Conservation (phyloP, 1,139 yeast species). For the Magnusiomyces tetraspermus region DNA sequence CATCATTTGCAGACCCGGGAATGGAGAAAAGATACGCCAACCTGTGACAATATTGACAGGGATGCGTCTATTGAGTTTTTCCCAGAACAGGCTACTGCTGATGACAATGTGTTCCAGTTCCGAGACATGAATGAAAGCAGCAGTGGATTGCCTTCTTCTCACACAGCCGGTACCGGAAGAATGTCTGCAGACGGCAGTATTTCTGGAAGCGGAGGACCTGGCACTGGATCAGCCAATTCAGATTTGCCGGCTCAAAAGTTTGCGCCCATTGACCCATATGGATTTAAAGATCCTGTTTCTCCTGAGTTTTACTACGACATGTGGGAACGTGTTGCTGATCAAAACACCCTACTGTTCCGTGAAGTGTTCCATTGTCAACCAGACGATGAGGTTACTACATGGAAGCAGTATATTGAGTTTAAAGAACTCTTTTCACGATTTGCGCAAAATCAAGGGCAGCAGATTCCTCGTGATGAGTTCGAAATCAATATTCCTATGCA, state of each 20-base stretch:
- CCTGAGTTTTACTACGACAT: constrained; percentile 72
- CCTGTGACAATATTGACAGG: constrained; percentile 1
- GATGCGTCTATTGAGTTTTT: constrained; percentile 3
- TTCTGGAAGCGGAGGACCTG: neutral
- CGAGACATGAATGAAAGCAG: neutral
- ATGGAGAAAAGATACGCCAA: constrained; percentile 11
- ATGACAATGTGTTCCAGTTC: constrained; percentile 5
- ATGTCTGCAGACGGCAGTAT: neutral
- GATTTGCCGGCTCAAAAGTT: constrained; percentile 1
- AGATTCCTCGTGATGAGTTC: constrained; percentile 7
- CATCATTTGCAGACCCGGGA: constrained; percentile 14
- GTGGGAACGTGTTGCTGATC: constrained; percentile 79
- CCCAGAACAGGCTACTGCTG: constrained; percentile 1
- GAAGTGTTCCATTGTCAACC: constrained; percentile 92
- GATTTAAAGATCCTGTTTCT: constrained; percentile 76
- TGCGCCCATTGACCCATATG: constrained; percentile 69
- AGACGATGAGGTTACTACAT: constrained; percentile 73
- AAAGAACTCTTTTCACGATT: constrained; percentile 32
- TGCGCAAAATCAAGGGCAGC: constrained; percentile 29
- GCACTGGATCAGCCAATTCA: neutral
- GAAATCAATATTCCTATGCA: constrained; percentile 12
- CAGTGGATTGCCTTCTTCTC: neutral
- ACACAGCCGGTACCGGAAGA: neutral
- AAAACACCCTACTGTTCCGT: constrained; percentile 74
- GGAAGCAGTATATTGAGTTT: constrained; percentile 81